phyloP scores from a whole-genome alignment of 306 rosid species.

The Glycyrrhiza uralensis region DNA sequence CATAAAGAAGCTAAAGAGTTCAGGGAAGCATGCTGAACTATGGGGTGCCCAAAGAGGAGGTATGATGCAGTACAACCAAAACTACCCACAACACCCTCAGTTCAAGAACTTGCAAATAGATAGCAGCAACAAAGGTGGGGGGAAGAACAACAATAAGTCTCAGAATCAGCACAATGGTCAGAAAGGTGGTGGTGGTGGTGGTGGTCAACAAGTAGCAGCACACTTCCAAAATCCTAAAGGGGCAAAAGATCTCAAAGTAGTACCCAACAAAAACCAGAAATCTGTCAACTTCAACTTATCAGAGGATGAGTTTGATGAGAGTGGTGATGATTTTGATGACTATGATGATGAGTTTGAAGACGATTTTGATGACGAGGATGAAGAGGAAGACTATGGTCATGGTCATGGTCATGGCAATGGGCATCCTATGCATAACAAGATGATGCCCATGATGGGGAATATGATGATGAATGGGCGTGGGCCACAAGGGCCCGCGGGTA shows the following conservation, averaged over 20 bases:
- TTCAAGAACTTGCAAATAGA: constrained; percentile 58
- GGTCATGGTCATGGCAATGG: constrained; percentile 42
- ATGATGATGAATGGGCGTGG: constrained; percentile 50
- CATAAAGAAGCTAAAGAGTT: constrained; percentile 60
- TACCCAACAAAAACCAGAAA: constrained; percentile 49
- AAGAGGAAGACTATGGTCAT: constrained; percentile 41
- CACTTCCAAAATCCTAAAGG: constrained; percentile 51
- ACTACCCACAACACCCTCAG: constrained; percentile 46
- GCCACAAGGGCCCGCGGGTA: too few species aligned
- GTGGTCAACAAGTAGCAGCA: constrained; percentile 36
- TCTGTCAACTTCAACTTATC: constrained; percentile 66
- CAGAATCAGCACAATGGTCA: constrained; percentile 56
- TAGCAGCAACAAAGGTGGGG: constrained; percentile 44
- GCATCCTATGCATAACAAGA: constrained; percentile 43
- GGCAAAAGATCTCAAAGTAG: constrained; percentile 31
- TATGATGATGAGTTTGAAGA: constrained; percentile 49
- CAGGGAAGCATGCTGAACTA: constrained; percentile 84
- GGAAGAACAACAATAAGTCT: constrained; percentile 46
- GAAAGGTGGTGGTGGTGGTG: constrained; percentile 37
- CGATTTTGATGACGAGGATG: constrained; percentile 52
- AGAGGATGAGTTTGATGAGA: constrained; percentile 55
- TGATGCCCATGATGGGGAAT: constrained; percentile 42
- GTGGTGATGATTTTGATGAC: constrained; percentile 52
- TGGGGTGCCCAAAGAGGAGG: constrained; percentile 52
- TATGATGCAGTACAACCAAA: constrained; percentile 41